Evolutionary conservation across 495 filamentous ascomycete genomes (phyloP).

Genomic region (Penicillium crystallinum): DNA sequence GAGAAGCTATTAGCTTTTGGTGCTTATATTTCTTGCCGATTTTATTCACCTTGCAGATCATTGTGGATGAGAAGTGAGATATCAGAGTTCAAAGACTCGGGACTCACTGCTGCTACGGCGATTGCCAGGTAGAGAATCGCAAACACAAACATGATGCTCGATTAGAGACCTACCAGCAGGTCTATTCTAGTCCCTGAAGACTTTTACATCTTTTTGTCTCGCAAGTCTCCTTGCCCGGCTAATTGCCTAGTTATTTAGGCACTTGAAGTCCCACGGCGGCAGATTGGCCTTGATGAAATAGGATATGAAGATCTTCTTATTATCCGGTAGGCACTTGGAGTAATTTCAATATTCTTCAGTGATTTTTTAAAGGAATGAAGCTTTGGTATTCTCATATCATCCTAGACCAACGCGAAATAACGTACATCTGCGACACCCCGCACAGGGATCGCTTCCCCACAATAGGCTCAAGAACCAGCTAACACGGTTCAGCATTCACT

Average conservation of each 20-base stretch:
- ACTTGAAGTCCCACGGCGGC: conserved; percentile 13
- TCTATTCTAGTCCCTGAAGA: too few relatives aligned
- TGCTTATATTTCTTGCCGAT: not conserved
- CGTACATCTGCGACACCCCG: not conserved
- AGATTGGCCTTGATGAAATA: conserved; percentile 5
- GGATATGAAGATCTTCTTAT: not conserved
- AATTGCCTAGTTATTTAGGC: conserved; percentile 4
- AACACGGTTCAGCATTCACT: not conserved
- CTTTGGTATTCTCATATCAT: too few relatives aligned
- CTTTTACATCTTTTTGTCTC: not conserved
- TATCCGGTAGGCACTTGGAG: conserved; percentile 9
- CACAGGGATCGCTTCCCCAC: not conserved
- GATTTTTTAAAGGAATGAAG: too few relatives aligned
- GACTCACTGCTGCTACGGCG: conserved; percentile 7
- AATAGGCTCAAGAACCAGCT: not conserved
- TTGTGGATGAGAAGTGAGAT: conserved; percentile 22
- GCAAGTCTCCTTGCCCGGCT: not conserved
- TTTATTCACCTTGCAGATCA: conserved; percentile 13
- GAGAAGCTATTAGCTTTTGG: not conserved
- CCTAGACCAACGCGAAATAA: too few relatives aligned
- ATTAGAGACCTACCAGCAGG: too few relatives aligned
- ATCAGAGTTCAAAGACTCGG: conserved; percentile 11
- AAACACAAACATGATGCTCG: conserved; percentile 1
- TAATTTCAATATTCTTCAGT: too few relatives aligned
- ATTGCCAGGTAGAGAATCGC: conserved; percentile 1